Base-by-base conservation (phyloP, 1,139 yeast genomes). In the Kurtzmaniella natalensis region DNA sequence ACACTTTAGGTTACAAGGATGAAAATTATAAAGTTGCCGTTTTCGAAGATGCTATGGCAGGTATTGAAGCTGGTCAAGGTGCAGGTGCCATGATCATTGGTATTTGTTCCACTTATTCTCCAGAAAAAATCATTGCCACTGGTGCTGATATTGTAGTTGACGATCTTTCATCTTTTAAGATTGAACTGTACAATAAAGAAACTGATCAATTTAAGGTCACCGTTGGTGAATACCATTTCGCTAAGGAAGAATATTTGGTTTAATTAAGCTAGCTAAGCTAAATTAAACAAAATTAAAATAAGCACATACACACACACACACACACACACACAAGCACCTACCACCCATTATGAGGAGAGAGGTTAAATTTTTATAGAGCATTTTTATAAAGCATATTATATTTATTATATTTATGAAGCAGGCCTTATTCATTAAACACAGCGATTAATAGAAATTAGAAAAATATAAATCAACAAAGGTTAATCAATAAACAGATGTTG, bases 1-100 rank as follows among this genome's bases (percentile, higher is more conserved):
- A 72, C 51, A 63, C 75, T 40, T 65, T 79, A 48, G 78, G 81
- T 28, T 68, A 67, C 55, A 70, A 72, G 43, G 54, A 60, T 39
- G 57, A 50, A 11, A 43, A 44, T 50, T 68, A 70, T 52, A 69
- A 68, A 55, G 81, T 72, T 44, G 76, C 83, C 31, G 94, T 85
- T 18, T 83, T 83, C 52, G 94, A 84, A 63, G 94, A 84, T 55
- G 94, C 94, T 32, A 92, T 92, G 34, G 92, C 89, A 32, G 95
- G 95, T 56, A 80, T 85, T 46, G 66, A 74, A 42, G 92, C 95
- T 32, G 95, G 94, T 60, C 77, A 81, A 55, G 85, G 76, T 45
- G 86, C 94, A 21, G 94, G 94, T 46, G 89, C 94, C 52, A 71
- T 74, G 56, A 81, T 84, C 42, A 76, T 85, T 47, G 95, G 94